Evolutionary conservation across 768 basidiomycete species (phyloP).

Genomic region (Lentinula lateritia): DNA sequence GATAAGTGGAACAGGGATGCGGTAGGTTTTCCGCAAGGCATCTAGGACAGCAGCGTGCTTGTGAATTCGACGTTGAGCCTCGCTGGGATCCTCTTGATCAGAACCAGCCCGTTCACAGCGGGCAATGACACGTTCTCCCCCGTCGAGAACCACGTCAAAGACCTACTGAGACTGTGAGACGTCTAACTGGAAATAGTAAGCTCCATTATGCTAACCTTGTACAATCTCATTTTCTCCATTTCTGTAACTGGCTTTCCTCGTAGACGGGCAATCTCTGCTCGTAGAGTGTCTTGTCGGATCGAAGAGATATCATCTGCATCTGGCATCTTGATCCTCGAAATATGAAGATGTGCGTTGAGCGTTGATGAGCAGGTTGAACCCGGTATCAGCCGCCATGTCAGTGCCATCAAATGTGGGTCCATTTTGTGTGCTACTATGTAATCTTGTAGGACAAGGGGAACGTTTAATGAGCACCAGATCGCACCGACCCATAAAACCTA

Average conservation of each 20-base stretch:
- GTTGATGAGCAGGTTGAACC: constrained; percentile 42
- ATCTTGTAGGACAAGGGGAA: too few relatives aligned
- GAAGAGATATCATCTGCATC: constrained; percentile 13
- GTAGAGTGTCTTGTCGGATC: neutral
- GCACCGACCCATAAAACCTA: too few relatives aligned
- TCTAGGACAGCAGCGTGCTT: neutral
- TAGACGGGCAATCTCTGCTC: neutral
- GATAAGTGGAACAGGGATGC: neutral
- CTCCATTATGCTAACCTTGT: neutral
- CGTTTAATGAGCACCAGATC: too few relatives aligned
- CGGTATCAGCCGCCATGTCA: too few relatives aligned
- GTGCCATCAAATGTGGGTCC: too few relatives aligned
- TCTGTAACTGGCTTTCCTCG: neutral
- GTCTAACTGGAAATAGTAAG: neutral
- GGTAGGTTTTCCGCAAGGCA: neutral
- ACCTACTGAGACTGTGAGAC: neutral
- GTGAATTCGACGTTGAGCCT: neutral
- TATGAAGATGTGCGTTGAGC: constrained; percentile 14
- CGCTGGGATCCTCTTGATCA: neutral
- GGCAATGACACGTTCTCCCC: neutral
- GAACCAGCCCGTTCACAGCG: neutral
- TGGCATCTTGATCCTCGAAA: constrained; percentile 10
- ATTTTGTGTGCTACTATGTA: too few relatives aligned
- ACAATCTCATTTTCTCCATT: neutral
- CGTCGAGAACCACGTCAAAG: neutral